These are phyloP conservation scores for Hirsutella rhossiliensis DNA, from an alignment of 2,329 filamentous ascomycete species.

Conservation along the genomic window DNA sequence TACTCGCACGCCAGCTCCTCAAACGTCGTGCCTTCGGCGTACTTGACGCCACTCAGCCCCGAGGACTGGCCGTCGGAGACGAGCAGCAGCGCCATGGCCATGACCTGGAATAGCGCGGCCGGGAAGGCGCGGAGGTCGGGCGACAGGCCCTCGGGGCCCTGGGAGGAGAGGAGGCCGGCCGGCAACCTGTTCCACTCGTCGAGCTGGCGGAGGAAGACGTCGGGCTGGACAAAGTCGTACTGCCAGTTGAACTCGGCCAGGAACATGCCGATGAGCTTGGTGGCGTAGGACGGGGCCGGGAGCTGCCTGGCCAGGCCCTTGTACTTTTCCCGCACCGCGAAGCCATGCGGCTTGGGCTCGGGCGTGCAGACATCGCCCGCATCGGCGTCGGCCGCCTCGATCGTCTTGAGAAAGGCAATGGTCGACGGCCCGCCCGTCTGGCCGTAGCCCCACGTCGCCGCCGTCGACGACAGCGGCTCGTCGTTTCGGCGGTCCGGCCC, in stretches of 20 bases:
- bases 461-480: slow-evolving; percentile 26
- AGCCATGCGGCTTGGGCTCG: slow-evolving; percentile 12
- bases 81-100: slow-evolving; percentile 41
- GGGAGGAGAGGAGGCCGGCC: slow-evolving; percentile 34
- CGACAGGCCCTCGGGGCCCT: slow-evolving; percentile 36
- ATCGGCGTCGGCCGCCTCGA: slow-evolving; percentile 31
- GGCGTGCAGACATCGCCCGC: slow-evolving; percentile 8
- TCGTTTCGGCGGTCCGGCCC: slow-evolving; percentile 3
- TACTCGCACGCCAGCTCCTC: slow-evolving; percentile 49
- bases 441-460: slow-evolving; percentile 42
- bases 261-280: slow-evolving; percentile 41
- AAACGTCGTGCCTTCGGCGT: slow-evolving; percentile 45
- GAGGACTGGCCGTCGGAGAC: slow-evolving; percentile 34
- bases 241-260: slow-evolving; percentile 48
- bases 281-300: slow-evolving; percentile 40
- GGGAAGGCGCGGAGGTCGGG: slow-evolving; percentile 44
- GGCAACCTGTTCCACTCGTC: slow-evolving; percentile 42
- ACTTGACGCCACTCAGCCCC: slow-evolving; percentile 44
- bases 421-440: slow-evolving; percentile 34
- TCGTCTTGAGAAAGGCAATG: slow-evolving; percentile 40
- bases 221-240: slow-evolving; percentile 43
- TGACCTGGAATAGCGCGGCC: slow-evolving; percentile 45
- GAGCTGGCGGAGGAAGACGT: slow-evolving; percentile 37
- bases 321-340: slow-evolving; percentile 42
- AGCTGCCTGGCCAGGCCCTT: slow-evolving; percentile 45